Evolutionary conservation across 2,329 filamentous ascomycete genomes (phyloP).

Genomic region (Diaporthe helianthi): DNA sequence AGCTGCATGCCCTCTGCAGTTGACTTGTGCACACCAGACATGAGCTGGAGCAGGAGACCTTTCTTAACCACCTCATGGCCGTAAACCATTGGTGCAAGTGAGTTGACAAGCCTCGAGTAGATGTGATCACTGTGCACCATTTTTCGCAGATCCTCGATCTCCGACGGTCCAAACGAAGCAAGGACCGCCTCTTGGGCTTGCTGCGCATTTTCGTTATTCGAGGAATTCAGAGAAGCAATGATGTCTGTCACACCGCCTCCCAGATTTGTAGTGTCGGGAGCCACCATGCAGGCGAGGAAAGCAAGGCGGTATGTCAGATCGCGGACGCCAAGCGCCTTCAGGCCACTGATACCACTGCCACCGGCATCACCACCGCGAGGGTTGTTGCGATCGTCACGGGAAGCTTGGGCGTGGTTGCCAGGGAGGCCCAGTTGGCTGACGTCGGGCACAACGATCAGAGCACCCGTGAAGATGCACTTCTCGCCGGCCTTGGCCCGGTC

Average conservation of each 20-base stretch:
- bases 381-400: conserved; percentile 80
- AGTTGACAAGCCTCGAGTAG: conserved; percentile 90
- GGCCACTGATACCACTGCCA: conserved; percentile 82
- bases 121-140: conserved; percentile 98
- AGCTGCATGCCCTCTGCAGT: conserved; percentile 95
- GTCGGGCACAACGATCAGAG: conserved; percentile 94
- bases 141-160: conserved; percentile 88
- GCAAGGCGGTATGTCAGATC: conserved; percentile 95
- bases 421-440: conserved; percentile 94
- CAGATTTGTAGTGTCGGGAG: conserved; percentile 81
- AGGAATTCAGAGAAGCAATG: conserved; percentile 81
- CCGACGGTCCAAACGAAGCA: conserved; percentile 80
- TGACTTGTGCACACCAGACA: conserved; percentile 92
- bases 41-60: conserved; percentile 88
- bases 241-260: conserved; percentile 86
- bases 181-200: conserved; percentile 88
- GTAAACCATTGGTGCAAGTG: conserved; percentile 95
- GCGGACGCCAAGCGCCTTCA: conserved; percentile 91
- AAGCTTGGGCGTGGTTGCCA: conserved; percentile 80
- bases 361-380: conserved; percentile 80
- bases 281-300: conserved; percentile 97
- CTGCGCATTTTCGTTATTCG: conserved; percentile 74
- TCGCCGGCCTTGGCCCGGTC: conserved; percentile 97
- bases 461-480: conserved; percentile 97
- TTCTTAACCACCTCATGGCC: conserved; percentile 98